These are phyloP conservation scores for Chrysanthemum lavandulifolium DNA, from an alignment of 129 eudicot genomes.

Conservation along the genomic window DNA sequence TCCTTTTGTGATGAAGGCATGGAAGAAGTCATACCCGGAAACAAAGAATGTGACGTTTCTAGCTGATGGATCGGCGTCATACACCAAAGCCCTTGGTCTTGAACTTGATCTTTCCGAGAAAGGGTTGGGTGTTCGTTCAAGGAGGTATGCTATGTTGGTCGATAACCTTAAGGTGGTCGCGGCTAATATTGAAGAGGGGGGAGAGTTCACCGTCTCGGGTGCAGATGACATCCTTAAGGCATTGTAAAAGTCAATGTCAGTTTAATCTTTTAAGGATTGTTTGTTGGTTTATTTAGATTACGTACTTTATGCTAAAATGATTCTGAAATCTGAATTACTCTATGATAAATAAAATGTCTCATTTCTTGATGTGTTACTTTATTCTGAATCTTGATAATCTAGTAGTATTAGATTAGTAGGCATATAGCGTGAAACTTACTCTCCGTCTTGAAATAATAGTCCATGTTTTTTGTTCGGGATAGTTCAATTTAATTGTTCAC, in stretches of 20 bases:
- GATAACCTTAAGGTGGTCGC: slow-evolving; percentile 76
- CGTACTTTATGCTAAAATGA: not conserved
- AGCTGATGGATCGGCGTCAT: slow-evolving; percentile 77
- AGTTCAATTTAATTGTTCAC: too few species aligned
- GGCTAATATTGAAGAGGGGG: slow-evolving; percentile 74
- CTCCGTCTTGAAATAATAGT: too few species aligned
- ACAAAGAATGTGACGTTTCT: slow-evolving; percentile 73
- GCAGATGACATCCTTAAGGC: slow-evolving; percentile 75
- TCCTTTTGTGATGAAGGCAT: slow-evolving; percentile 94
- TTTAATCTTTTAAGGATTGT: not conserved
- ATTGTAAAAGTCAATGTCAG: slow-evolving; percentile 27
- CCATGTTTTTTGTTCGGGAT: too few species aligned
- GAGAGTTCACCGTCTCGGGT: slow-evolving; percentile 81
- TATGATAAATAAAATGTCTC: too few species aligned
- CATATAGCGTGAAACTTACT: not conserved
- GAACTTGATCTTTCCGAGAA: slow-evolving; percentile 78
- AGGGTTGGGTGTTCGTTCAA: slow-evolving; percentile 73
- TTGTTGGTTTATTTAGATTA: not conserved
- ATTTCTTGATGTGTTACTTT: not conserved
- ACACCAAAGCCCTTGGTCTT: slow-evolving; percentile 81
- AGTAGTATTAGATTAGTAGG: not conserved
- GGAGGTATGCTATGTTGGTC: slow-evolving; percentile 72
- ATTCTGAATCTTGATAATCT: too few species aligned
- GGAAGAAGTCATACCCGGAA: slow-evolving; percentile 80
- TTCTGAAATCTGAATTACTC: not conserved